Conservation (phyloP, 495 filamentous ascomycete genomes). For the Daldinia vernicosa region DNA sequence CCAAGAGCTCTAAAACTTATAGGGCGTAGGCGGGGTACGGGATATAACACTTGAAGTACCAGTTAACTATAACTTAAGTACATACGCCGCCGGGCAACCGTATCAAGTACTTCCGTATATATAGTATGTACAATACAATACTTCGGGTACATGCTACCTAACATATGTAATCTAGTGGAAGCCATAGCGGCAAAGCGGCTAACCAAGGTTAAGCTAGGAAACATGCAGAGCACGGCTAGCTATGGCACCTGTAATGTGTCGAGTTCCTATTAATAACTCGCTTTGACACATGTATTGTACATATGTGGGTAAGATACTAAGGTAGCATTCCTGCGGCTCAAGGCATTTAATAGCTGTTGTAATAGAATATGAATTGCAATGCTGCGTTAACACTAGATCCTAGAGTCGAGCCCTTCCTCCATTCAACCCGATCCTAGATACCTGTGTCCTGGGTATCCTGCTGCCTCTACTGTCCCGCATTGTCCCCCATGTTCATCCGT, state of each 20-base stretch:
- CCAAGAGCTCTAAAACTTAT: slow-evolving; percentile 9
- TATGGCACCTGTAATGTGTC: slow-evolving; percentile 11
- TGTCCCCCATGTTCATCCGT: slow-evolving; percentile 10
- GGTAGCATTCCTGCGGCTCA: slow-evolving; percentile 37
- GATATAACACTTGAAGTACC: not conserved
- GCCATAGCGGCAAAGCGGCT: slow-evolving; percentile 9
- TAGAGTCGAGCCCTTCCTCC: not conserved
- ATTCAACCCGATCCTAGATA: slow-evolving; percentile 22
- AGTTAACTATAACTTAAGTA: not conserved
- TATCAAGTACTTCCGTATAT: not conserved
- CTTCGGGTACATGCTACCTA: not conserved
- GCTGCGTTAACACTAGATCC: slow-evolving; percentile 2
- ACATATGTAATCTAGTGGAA: not conserved
- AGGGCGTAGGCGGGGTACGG: slow-evolving; percentile 27
- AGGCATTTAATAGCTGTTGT: slow-evolving; percentile 6
- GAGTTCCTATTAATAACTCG: slow-evolving; percentile 32
- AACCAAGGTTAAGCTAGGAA: slow-evolving; percentile 30
- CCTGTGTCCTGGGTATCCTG: slow-evolving; percentile 40
- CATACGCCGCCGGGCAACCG: not conserved
- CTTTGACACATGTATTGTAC: too few relatives aligned
- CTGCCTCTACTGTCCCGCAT: slow-evolving; percentile 6
- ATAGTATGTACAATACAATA: too few relatives aligned
- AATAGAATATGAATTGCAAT: slow-evolving; percentile 2
- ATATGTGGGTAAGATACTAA: not conserved
- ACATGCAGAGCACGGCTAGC: slow-evolving; percentile 28